Conservation (phyloP, 2,329 filamentous ascomycete genomes). For the Lecanicillium sp. region DNA sequence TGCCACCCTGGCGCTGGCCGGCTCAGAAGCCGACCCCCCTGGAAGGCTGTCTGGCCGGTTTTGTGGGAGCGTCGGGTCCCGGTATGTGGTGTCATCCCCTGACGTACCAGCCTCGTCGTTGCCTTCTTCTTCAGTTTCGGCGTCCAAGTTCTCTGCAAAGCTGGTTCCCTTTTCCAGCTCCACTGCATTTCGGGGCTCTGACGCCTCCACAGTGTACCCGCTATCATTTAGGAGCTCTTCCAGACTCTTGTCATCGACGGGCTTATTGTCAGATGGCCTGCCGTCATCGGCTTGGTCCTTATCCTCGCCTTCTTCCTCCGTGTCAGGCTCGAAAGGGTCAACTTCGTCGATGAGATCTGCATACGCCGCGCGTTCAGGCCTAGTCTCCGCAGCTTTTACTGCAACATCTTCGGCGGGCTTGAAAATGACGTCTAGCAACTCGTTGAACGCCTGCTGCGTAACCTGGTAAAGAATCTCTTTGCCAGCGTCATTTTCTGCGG, state of each 20-base stretch:
- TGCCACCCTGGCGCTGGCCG: background rate
- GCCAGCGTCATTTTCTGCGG: conserved; percentile 74
- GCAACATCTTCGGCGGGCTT: conserved; percentile 72
- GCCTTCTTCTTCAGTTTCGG: conserved; percentile 11
- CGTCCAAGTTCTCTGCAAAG: conserved; percentile 19
- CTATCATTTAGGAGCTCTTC: conserved; percentile 35
- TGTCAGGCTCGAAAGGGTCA: conserved; percentile 16
- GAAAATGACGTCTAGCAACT: conserved; percentile 83
- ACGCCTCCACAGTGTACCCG: conserved; percentile 38
- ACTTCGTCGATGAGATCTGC: conserved; percentile 42
- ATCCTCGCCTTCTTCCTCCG: conserved; percentile 22
- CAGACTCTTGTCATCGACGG: conserved; percentile 21
- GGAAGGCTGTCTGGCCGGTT: conserved; percentile 53
- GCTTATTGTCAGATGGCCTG: background rate
- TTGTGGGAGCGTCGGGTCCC: conserved; percentile 62
- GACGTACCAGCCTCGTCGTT: conserved; percentile 16
- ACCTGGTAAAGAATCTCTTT: conserved; percentile 88
- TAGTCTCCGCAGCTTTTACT: conserved; percentile 59
- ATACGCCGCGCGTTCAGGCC: conserved; percentile 53
- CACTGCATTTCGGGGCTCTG: conserved; percentile 26
- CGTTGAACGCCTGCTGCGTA: conserved; percentile 85
- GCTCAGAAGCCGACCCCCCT: background rate
- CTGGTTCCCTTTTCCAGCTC: conserved; percentile 26
- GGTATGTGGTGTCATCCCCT: conserved; percentile 23
- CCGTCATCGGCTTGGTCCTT: conserved; percentile 16